Evolutionary conservation across 257 asterid species (phyloP).

Genomic region (Rauvolfia tetraphylla): DNA sequence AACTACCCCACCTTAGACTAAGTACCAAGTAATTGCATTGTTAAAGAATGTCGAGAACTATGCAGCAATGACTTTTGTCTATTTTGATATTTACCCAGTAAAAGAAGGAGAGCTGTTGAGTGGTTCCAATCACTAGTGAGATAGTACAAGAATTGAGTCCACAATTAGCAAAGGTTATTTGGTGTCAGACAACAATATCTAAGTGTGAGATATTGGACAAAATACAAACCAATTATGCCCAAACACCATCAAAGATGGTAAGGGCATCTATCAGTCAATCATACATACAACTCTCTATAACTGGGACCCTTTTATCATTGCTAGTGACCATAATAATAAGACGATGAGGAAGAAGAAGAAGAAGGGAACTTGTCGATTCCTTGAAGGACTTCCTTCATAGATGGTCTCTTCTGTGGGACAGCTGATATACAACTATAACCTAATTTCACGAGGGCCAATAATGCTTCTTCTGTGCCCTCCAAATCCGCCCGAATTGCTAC

Average conservation of each 20-base stretch:
- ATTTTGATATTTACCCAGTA: not conserved
- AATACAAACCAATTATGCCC: not conserved
- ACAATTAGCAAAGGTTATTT: not conserved
- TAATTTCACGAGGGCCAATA: constrained; percentile 58
- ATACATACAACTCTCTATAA: constrained; percentile 47
- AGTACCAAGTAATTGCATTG: not conserved
- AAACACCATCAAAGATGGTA: not conserved
- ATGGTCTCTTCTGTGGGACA: constrained; percentile 79
- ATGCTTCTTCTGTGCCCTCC: constrained; percentile 78
- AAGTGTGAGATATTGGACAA: not conserved
- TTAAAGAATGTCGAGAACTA: not conserved
- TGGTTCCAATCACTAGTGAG: not conserved
- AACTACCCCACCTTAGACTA: too few relatives aligned
- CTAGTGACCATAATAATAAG: constrained; percentile 36
- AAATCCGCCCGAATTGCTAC: constrained; percentile 79
- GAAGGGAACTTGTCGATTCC: constrained; percentile 74
- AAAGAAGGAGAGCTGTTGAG: not conserved
- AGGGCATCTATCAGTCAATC: constrained; percentile 27
- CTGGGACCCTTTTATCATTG: constrained; percentile 22
- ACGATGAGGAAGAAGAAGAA: constrained; percentile 22
- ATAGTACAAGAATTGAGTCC: not conserved
- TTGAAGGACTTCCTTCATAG: constrained; percentile 80
- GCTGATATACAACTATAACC: constrained; percentile 71
- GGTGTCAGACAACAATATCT: not conserved
- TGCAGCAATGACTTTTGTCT: not conserved